Base-by-base conservation (phyloP, 768 basidiomycete genomes). In the Leccinum variicolor region DNA sequence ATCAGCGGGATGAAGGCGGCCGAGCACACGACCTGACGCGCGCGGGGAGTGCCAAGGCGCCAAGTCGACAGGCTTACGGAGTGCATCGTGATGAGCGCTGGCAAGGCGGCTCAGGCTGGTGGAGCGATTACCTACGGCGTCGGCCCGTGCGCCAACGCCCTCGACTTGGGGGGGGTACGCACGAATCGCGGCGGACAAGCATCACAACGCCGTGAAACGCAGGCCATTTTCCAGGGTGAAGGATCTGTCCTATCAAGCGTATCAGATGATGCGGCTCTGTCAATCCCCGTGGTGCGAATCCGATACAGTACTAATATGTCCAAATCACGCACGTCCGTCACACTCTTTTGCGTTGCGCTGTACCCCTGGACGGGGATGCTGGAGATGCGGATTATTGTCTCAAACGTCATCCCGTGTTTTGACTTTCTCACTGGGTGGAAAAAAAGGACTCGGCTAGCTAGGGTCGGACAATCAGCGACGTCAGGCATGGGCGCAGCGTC, bases 181-280 rank as follows among this genome's bases (percentile, higher is more conserved):
- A 50, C 10, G 39, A n/a, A 29, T 25, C 17, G 29, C 31, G 29
- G 53, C 25, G 46, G 65, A 67, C 46, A 52, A 61, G 36, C 36
- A 23, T 23, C 29, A 49, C 29, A 61, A 55, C 53, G 55, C 65
- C 65, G 65, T 67, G 65, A 66, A 66, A 67, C 65, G 59, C 19
- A 41, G 59, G 23, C 46, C 29, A 17, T 58, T 51, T 50, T 57
- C 39, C 29, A 54, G 58, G 55, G 53, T 52, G 54, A 25, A 28
- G 41, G 46, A 31, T 51, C 51, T 26, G 62, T 55, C 64, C 66
- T 68, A 66, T 68, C 66, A 67, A 51, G 55, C 66, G 66, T 67
- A 66, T 67, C 66, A 68, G 66, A 68, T 43, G 41, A 43, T 66
- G 6, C 33, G 65, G 56, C 47, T 49, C 61, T 63, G 59, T 65